A percentile compares a stretch with the other conserved stretches of the same genome.
These are phyloP conservation scores for Lithocarpus polystachyus DNA, from an alignment of 306 rosid species.

Conservation along the genomic window DNA sequence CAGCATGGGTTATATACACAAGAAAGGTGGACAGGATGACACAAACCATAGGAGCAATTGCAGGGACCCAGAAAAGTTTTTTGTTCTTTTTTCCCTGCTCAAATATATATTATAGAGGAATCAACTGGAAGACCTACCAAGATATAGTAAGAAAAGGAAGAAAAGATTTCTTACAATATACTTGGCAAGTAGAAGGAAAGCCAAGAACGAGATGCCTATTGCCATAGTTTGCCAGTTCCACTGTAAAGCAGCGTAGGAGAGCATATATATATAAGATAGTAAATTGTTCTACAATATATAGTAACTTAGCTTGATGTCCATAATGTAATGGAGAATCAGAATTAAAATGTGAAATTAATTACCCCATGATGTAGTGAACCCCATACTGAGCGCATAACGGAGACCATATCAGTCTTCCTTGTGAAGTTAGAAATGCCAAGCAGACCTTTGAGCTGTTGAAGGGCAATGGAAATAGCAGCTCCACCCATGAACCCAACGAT, in stretches of 20 bases:
- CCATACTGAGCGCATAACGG: constrained; percentile 65
- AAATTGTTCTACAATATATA: too few relatives aligned
- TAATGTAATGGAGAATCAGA: too few relatives aligned
- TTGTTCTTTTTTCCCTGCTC: constrained; percentile 84
- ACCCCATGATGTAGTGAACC: constrained; percentile 76
- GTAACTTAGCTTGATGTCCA: too few relatives aligned
- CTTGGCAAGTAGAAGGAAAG: constrained; percentile 69
- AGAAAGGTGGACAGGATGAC: constrained; percentile 78
- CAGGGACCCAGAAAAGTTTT: constrained; percentile 86
- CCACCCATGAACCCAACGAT: constrained; percentile 98
- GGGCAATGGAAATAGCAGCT: constrained; percentile 96
- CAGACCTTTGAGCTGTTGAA: constrained; percentile 94
- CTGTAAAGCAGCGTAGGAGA: constrained; percentile 39
- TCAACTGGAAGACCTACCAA: too few relatives aligned
- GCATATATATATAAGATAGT: too few relatives aligned
- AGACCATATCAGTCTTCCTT: constrained; percentile 62
- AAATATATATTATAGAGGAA: neutral
- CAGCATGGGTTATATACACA: constrained; percentile 88
- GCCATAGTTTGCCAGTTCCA: constrained; percentile 95
- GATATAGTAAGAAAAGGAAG: too few relatives aligned
- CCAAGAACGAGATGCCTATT: constrained; percentile 64
- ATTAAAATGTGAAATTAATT: constrained; percentile 12
- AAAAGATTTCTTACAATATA: constrained; percentile 54
- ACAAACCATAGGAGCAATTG: constrained; percentile 86
- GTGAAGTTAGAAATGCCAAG: constrained; percentile 79